phyloP scores from a whole-genome alignment of 1,284 basidiomycete genomes.

The Ustilago loliicola region DNA sequence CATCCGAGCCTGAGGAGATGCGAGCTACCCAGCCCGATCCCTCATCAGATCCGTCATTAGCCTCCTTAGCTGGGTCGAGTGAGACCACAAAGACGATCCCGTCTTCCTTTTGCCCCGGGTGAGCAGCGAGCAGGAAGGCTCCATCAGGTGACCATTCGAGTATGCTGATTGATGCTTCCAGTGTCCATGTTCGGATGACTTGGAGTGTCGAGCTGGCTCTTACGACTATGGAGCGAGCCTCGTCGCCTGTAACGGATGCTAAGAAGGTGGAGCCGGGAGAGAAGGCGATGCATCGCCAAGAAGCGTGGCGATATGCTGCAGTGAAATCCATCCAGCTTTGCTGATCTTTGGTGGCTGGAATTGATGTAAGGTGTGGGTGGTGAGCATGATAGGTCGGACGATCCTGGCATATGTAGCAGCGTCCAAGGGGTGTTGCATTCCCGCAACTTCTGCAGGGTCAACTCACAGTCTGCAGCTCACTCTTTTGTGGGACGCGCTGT shows the following conservation, averaged over 20 bases:
- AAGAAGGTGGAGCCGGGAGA: conserved; percentile 67
- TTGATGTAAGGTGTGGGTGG: background rate
- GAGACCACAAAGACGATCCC: conserved; percentile 60
- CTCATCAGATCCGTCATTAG: conserved; percentile 59
- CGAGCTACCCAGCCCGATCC: conserved; percentile 63
- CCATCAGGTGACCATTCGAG: conserved; percentile 64
- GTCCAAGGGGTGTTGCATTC: conserved; percentile 6
- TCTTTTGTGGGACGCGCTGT: conserved; percentile 24
- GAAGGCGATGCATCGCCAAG: conserved; percentile 55
- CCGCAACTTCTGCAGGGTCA: conserved; percentile 15
- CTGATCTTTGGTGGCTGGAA: background rate
- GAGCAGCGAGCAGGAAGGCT: conserved; percentile 50
- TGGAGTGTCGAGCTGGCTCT: conserved; percentile 62
- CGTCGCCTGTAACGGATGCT: conserved; percentile 54
- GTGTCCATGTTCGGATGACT: conserved; percentile 60
- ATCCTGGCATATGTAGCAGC: background rate
- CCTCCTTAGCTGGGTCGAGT: conserved; percentile 60
- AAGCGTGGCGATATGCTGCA: conserved; percentile 57
- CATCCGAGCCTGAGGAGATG: conserved; percentile 57
- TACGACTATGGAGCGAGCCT: conserved; percentile 43
- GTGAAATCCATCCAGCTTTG: conserved; percentile 61
- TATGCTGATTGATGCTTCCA: conserved; percentile 44
- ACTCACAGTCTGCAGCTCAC: background rate
- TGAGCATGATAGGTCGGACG: background rate
- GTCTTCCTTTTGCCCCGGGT: conserved; percentile 35